These are phyloP conservation scores for Wickerhamomyces pijperi DNA, from an alignment of 805 yeast genomes.

Conservation along the genomic window DNA sequence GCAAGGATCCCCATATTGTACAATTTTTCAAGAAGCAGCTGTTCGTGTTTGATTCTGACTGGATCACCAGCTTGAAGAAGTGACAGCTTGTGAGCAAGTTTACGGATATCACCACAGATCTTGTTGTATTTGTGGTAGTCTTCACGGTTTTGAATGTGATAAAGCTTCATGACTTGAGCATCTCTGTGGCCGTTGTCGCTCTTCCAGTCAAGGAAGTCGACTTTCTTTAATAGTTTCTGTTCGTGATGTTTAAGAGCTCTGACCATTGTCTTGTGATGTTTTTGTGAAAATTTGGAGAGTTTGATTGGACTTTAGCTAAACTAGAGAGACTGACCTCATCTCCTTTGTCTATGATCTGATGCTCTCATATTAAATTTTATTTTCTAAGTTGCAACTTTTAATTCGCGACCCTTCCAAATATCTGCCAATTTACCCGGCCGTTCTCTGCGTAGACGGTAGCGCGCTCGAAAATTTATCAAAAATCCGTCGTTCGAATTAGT, in stretches of 20 bases:
- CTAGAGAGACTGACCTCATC: not conserved
- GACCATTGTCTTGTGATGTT: no score
- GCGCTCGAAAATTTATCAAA: not conserved
- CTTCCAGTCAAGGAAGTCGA: slow-evolving; percentile 95
- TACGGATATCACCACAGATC: slow-evolving; percentile 84
- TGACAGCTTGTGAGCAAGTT: slow-evolving; percentile 77
- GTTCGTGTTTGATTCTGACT: slow-evolving; percentile 79
- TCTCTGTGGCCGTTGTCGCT: slow-evolving; percentile 93
- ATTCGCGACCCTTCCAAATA: not conserved
- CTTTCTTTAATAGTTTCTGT: slow-evolving; percentile 87
- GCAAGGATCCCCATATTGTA: slow-evolving; percentile 82
- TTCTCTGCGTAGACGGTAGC: not conserved
- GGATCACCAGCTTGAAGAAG: slow-evolving; percentile 82
- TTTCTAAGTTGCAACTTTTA: no score
- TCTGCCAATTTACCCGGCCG: not conserved
- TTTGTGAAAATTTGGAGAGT: no score
- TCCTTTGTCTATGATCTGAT: no score
- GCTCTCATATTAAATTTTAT: not conserved
- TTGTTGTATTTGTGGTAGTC: slow-evolving; percentile 92
- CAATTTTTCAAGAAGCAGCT: slow-evolving; percentile 74
- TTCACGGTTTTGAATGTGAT: slow-evolving; percentile 88
- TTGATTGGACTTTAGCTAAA: no score
- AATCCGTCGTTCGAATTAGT: no score
- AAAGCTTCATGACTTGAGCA: slow-evolving; percentile 90
- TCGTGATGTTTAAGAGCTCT: slow-evolving; percentile 90